Evolutionary conservation across 179 eudicot species (phyloP).

Genomic region (Corrigiola litoralis): DNA sequence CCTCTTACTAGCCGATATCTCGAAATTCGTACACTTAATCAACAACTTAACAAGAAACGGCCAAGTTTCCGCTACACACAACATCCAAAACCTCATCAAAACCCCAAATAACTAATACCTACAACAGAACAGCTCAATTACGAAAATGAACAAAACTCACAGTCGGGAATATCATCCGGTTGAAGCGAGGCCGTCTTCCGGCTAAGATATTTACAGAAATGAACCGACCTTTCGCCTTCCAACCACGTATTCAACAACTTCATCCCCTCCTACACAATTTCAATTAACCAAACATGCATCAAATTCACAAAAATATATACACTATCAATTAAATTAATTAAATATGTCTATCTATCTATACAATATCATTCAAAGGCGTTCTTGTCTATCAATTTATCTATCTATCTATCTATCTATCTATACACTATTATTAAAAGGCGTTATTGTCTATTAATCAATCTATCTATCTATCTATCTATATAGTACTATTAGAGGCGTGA

Average conservation of each 20-base stretch:
- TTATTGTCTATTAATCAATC: too few relatives aligned
- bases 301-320: not conserved
- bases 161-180: slow-evolving; percentile 61
- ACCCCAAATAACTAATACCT: not conserved
- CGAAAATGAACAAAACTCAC: slow-evolving; percentile 38
- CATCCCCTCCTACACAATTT: slow-evolving; percentile 72
- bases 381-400: too few relatives aligned
- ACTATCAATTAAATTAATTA: not conserved
- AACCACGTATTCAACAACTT: slow-evolving; percentile 82
- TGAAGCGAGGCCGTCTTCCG: slow-evolving; percentile 58
- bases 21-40: slow-evolving; percentile 52
- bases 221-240: slow-evolving; percentile 71
- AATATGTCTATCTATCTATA: too few relatives aligned
- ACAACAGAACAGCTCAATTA: not conserved
- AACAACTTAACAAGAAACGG: slow-evolving; percentile 71
- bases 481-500: too few relatives aligned
- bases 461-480: too few relatives aligned
- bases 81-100: not conserved
- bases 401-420: too few relatives aligned
- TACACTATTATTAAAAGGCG: too few relatives aligned
- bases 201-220: slow-evolving; percentile 62
- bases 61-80: slow-evolving; percentile 83
- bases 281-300: not conserved
- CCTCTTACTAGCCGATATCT: slow-evolving; percentile 72
- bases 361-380: too few relatives aligned